These are phyloP conservation scores for Lunularia cruciata DNA, from an alignment of 225 moss, liverwort and hornwort species.

Conservation along the genomic window DNA sequence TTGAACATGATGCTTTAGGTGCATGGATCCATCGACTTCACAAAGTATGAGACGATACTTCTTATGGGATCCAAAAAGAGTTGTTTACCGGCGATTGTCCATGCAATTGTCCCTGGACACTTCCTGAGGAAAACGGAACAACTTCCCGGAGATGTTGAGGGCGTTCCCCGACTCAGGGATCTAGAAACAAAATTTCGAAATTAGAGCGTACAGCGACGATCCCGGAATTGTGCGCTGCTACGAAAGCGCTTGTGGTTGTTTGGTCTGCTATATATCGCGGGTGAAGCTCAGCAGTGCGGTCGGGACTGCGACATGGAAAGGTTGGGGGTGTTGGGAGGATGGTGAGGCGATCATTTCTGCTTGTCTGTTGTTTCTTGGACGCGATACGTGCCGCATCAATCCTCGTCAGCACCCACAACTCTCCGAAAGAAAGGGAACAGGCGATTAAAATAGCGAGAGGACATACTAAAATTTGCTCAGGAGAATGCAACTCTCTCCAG, in stretches of 20 bases:
- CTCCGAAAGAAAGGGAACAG: neutral
- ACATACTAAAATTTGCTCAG: neutral
- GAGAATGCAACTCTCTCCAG: neutral
- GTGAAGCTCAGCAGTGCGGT: neutral
- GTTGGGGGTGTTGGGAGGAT: neutral
- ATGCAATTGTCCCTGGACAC: too few relatives aligned
- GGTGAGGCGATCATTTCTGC: constrained; percentile 1
- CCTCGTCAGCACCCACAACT: neutral
- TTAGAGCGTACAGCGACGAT: neutral
- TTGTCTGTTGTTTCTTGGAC: constrained; percentile 8
- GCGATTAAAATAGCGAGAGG: neutral
- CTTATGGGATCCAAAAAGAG: too few relatives aligned
- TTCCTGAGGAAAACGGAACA: neutral
- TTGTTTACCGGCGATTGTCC: too few relatives aligned
- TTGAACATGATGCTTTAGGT: too few relatives aligned
- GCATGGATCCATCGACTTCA: too few relatives aligned
- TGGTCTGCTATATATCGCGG: neutral
- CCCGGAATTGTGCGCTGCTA: neutral
- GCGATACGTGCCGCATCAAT: constrained; percentile 14
- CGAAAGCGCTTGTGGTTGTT: neutral
- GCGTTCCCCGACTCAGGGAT: too few relatives aligned
- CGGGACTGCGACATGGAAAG: constrained; percentile 7
- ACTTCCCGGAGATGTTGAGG: too few relatives aligned
- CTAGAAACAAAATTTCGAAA: neutral
- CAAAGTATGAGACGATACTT: too few relatives aligned